These are phyloP conservation scores for Boletus speciosus DNA, from an alignment of 768 basidiomycete genomes.

Conservation along the genomic window DNA sequence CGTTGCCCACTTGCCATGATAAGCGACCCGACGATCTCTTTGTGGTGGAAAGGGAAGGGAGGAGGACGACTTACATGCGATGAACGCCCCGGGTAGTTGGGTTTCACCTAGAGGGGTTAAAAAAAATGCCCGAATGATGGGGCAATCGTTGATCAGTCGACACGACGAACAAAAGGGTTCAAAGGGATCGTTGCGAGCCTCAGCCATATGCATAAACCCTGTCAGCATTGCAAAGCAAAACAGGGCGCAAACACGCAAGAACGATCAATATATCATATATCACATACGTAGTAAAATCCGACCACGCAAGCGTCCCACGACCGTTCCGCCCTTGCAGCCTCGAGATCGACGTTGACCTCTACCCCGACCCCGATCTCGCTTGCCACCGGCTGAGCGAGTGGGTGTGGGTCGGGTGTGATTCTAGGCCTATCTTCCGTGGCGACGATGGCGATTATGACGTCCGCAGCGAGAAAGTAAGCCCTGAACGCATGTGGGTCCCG, in stretches of 20 bases:
- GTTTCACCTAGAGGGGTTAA: slow-evolving; percentile 53
- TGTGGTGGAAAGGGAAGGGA: neutral
- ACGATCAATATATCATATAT: neutral
- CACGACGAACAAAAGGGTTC: neutral
- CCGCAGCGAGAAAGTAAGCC: slow-evolving; percentile 73
- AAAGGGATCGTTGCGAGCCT: neutral
- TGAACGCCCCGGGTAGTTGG: slow-evolving; percentile 87
- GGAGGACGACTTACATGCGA: slow-evolving; percentile 67
- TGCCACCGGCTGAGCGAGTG: neutral
- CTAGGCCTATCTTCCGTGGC: no score
- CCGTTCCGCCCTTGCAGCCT: slow-evolving; percentile 45
- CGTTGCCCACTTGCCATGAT: neutral
- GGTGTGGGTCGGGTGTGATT: neutral
- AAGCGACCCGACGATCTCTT: neutral
- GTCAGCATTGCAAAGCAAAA: neutral
- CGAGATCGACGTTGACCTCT: slow-evolving; percentile 32
- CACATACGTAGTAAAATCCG: slow-evolving; percentile 74
- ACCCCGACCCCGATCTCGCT: neutral
- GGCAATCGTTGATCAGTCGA: slow-evolving; percentile 1
- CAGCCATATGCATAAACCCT: neutral
- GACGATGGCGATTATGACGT: slow-evolving; percentile 68
- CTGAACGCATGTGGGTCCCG: slow-evolving; percentile 55
- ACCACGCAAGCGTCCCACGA: slow-evolving; percentile 68
- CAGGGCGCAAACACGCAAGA: neutral
- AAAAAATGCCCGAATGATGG: neutral